Evolutionary conservation across 306 rosid species (phyloP), one percentile per base, ranked within the genome.

Genomic region (Acacia confusa): DNA sequence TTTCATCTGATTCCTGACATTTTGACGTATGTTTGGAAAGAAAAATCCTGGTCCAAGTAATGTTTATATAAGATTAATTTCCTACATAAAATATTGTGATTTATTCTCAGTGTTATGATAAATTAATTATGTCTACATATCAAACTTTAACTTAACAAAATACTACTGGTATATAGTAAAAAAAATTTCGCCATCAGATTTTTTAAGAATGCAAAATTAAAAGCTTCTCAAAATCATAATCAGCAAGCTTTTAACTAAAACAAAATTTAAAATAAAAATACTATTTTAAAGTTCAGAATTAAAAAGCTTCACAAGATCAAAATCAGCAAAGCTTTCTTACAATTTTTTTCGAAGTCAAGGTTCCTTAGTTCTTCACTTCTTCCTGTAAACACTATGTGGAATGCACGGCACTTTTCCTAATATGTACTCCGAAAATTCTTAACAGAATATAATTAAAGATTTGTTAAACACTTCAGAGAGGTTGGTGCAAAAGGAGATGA

Each of bases 401-500:
- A 63, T 4, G 9, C 19, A 5, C 3, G 19, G 2, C 34, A 27
- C 3, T 24, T 58, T 25, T 58, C 3, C 25, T 22, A 25, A 22
- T 1, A 25, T 61, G 20, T 27, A 4, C 68, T 6, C 11, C 2
- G 30, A 25, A 61, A 61, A 12, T 14, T 61, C 68, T 25, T 25
- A 27, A 25, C 8, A 12, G 68, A 27, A 63, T 1, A 63, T 1
- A 63, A 63, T 27, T 30, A 15, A 63, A 15, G 27, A n/a, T 13
- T 22, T 2, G 60, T 55, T n/a, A 8, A 57, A 22, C 11, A 20
- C 28, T 57, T 4, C 0, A 3, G 64, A 3, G 64, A 57, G 65
- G 34, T 61, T 28, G 41, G 15, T 30, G 72, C 43, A 81, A 32
- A 81, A 32, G 43, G 75, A 17, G 71, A 58, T 76, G 55, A 74